Percentiles rank a stretch among this genome's conserved stretches.
These are phyloP conservation scores for Apiotrichum akiyoshidainum DNA, from an alignment of 1,284 basidiomycete genomes.

Conservation along the genomic window DNA sequence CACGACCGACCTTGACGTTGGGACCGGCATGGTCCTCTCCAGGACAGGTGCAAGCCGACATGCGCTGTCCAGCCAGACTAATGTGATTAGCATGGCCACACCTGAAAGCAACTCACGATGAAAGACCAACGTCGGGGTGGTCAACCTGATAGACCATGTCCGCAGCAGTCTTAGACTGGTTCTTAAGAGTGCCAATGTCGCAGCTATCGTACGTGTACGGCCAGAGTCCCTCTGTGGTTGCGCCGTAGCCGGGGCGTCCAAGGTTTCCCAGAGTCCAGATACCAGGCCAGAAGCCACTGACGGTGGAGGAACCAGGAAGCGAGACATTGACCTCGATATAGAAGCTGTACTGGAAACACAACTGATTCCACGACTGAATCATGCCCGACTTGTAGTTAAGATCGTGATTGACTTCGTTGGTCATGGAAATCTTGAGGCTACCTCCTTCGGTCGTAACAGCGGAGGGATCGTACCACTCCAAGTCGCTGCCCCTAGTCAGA, in stretches of 20 bases:
- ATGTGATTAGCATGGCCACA: not conserved
- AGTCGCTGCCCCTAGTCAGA: constrained; percentile 53
- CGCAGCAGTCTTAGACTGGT: constrained; percentile 43
- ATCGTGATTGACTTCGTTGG: constrained; percentile 63
- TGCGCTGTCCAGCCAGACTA: constrained; percentile 56
- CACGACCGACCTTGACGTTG: constrained; percentile 46
- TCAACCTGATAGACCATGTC: not conserved
- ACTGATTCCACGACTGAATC: constrained; percentile 63
- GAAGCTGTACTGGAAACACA: constrained; percentile 69
- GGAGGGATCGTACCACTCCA: constrained; percentile 78
- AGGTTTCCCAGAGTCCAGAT: constrained; percentile 92
- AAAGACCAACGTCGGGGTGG: constrained; percentile 12
- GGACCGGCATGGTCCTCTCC: constrained; percentile 54
- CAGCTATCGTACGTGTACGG: constrained; percentile 66
- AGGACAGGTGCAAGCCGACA: constrained; percentile 59
- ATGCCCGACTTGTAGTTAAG: constrained; percentile 65
- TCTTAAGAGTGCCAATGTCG: constrained; percentile 74
- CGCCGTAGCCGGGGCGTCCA: constrained; percentile 74
- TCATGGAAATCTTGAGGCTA: constrained; percentile 72
- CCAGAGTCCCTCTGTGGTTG: constrained; percentile 62
- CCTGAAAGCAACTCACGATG: constrained; percentile 4
- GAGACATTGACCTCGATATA: constrained; percentile 60
- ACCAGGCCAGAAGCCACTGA: constrained; percentile 67
- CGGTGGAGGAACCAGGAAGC: constrained; percentile 63
- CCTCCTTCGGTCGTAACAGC: constrained; percentile 76